Evolutionary conservation across 176 grass and related monocot genomes (phyloP).

Genomic region (Tillandsia leiboldiana): DNA sequence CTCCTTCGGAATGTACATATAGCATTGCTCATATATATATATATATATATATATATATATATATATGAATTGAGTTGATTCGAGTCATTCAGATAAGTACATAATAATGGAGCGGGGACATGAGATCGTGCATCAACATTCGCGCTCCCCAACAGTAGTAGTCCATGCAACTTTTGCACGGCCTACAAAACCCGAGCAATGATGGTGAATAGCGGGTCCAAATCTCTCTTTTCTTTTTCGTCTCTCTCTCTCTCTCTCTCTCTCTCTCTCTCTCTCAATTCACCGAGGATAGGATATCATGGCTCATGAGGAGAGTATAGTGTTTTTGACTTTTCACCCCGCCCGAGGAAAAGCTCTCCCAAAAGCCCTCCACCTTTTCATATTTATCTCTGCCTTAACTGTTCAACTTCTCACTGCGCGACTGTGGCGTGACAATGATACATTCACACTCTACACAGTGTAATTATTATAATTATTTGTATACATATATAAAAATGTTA

Average conservation of each 20-base stretch:
- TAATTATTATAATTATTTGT: no score
- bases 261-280: no score
- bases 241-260: no score
- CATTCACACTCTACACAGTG: not conserved
- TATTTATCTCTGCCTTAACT: not conserved
- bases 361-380: not conserved
- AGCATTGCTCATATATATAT: no score
- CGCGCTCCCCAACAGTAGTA: not conserved
- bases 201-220: not conserved
- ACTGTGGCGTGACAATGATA: not conserved
- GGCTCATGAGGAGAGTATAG: not conserved
- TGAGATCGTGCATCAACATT: not conserved
- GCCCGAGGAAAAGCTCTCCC: not conserved
- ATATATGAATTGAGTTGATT: not conserved
- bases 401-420: not conserved
- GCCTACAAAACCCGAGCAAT: conserved; percentile 8
- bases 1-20: no score
- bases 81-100: conserved; percentile 2
- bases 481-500: no score
- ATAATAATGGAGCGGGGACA: not conserved
- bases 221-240: not conserved
- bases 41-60: not conserved
- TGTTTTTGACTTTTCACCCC: not conserved
- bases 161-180: not conserved
- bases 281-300: not conserved